Base-by-base conservation (phyloP, 805 yeast species). In the Millerozyma acaciae region DNA sequence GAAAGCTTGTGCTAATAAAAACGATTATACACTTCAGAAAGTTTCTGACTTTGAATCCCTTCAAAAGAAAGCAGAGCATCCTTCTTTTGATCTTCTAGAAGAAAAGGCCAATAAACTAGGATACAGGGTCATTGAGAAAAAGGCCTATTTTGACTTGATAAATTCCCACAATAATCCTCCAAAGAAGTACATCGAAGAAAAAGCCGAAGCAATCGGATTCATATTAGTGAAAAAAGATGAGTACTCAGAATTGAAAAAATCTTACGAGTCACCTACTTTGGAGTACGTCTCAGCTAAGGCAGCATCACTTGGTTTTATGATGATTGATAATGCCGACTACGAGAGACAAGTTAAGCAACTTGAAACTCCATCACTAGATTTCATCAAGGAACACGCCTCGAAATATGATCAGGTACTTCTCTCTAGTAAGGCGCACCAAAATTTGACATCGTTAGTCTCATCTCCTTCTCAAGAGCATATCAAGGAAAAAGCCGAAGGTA, bases 121-220 rank as follows among this genome's bases (percentile, higher is more conserved):
- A 9, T 49, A 47, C 31, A 35, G 38, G 4, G 29, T 49, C 5
- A 42, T 53, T 13, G 42, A 47, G 23, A 36, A 21, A 7, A 18
- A 20, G 5, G 34, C 27, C 22, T 33, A 21, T 22, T 16, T 34
- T 8, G 30, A 33, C 3, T 34, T 55, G 32, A 26, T 26, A 12
- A 40, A 44, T 20, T 38, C 48, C 8, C 68, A 65, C 1, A 39
- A 53, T 34, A 54, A 55, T 8, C 73, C 73, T 16, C 24, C 53
- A 0, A 18, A 45, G 5, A 50, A 51, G 9, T 41, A 42, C 7
- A 23, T 56, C 13, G 37, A 36, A 14, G 34, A 30, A 6, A 51
- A 48, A 26, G 53, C 59, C 3, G 39, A 35, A 16, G 26, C 8
- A 12, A 7, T 19, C 9, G 24, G 23, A 9, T 19, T 29, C 9